Evolutionary conservation across 2,329 filamentous ascomycete species (phyloP).

Genomic region (Chaetomiaceae sp.): DNA sequence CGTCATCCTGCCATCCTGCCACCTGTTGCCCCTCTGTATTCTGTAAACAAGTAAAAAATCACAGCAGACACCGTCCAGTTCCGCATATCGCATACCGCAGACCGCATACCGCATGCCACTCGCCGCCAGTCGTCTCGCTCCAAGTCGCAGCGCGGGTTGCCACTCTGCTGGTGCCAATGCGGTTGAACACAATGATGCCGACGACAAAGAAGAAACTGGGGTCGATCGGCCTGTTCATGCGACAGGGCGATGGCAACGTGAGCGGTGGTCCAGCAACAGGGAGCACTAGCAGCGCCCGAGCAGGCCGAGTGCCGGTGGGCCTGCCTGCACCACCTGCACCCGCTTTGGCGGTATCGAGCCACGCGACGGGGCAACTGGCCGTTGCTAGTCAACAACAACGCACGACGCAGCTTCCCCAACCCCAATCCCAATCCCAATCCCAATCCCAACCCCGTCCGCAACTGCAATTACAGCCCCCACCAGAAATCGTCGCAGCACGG

Average conservation of each 20-base stretch:
- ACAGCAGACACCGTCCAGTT: too few species aligned
- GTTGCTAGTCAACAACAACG: too few species aligned
- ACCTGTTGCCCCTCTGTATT: slow-evolving; percentile 3
- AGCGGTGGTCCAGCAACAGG: slow-evolving; percentile 6
- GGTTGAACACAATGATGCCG: slow-evolving; percentile 30
- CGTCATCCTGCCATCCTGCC: background rate
- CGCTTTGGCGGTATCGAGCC: slow-evolving; percentile 12
- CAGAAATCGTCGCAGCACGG: slow-evolving; percentile 28
- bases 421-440: too few species aligned
- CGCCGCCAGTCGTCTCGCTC: slow-evolving; percentile 11
- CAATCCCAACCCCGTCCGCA: too few species aligned
- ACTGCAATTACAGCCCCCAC: slow-evolving; percentile 27
- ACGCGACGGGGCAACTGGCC: slow-evolving; percentile 9
- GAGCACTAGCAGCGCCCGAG: slow-evolving; percentile 9
- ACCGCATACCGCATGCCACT: slow-evolving; percentile 11
- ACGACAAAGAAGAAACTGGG: slow-evolving; percentile 31
- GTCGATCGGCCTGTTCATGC: slow-evolving; percentile 30
- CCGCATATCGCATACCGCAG: too few species aligned
- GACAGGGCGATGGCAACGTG: slow-evolving; percentile 19
- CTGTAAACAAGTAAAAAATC: slow-evolving; percentile 27
- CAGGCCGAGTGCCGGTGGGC: slow-evolving; percentile 11
- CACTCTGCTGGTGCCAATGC: slow-evolving; percentile 17
- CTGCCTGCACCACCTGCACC: slow-evolving; percentile 18
- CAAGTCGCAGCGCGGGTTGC: slow-evolving; percentile 9
- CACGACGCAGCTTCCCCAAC: too few species aligned